Conservation (phyloP, 1,139 yeast species). For the Nematodospora anomalae region DNA sequence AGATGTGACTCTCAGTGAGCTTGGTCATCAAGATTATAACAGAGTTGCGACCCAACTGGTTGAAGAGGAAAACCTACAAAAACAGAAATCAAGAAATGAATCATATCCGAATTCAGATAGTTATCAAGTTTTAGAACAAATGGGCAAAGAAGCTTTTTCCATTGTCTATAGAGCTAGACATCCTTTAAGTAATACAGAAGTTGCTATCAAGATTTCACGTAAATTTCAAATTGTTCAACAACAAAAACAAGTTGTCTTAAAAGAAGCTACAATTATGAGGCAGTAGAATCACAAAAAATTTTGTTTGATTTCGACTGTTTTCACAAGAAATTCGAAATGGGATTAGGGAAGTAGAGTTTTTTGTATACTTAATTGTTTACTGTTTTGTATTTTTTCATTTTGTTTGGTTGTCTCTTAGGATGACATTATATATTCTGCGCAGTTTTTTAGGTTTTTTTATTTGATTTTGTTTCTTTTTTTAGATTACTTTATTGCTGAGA, state of each 20-base stretch:
- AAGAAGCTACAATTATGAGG: constrained; percentile 61
- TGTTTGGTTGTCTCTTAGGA: too few relatives aligned
- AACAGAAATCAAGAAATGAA: constrained; percentile 33
- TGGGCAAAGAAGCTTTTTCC: constrained; percentile 95
- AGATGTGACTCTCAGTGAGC: constrained; percentile 12
- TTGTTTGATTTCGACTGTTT: too few relatives aligned
- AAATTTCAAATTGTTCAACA: constrained; percentile 55
- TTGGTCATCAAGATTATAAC: constrained; percentile 37
- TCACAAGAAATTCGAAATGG: too few relatives aligned
- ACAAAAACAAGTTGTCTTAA: constrained; percentile 54
- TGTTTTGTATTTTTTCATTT: too few relatives aligned
- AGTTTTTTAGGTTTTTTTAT: too few relatives aligned
- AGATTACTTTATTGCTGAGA: too few relatives aligned
- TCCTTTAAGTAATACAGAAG: constrained; percentile 47
- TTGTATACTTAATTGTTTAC: too few relatives aligned
- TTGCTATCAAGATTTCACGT: constrained; percentile 64
- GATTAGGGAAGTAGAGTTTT: too few relatives aligned
- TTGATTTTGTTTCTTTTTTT: too few relatives aligned
- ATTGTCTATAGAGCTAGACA: constrained; percentile 75
- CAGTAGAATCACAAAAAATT: constrained; percentile 52
- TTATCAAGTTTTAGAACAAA: constrained; percentile 60
- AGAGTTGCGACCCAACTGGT: constrained; percentile 61
- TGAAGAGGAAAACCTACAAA: constrained; percentile 53
- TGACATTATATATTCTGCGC: too few relatives aligned
- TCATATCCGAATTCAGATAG: constrained; percentile 46